phyloP scores from a whole-genome alignment of 495 filamentous ascomycete species.

The Xylaria sp. region DNA sequence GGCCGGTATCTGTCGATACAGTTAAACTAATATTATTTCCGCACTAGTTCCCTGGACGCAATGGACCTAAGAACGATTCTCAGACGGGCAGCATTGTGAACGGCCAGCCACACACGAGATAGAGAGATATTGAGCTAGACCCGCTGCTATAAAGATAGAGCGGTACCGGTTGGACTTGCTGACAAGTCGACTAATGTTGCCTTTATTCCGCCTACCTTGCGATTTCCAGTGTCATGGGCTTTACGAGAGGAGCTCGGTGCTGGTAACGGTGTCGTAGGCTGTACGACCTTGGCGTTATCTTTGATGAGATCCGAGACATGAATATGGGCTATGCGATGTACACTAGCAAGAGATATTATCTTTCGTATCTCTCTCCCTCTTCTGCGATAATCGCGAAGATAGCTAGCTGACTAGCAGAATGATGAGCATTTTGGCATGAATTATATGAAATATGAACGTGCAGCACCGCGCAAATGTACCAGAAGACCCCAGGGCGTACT shows the following conservation, averaged over 20 bases:
- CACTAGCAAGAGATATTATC: constrained; percentile 3
- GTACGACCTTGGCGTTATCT: background rate
- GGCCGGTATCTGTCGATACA: constrained; percentile 2
- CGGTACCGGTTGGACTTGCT: background rate
- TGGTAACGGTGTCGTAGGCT: background rate
- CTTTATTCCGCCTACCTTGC: background rate
- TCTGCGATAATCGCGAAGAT: constrained; percentile 17
- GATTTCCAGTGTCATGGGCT: background rate
- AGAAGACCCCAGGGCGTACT: background rate
- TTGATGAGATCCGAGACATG: background rate
- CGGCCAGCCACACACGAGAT: constrained; percentile 37
- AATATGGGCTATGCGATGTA: constrained; percentile 12
- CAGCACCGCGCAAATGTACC: background rate
- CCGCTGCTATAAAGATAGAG: background rate
- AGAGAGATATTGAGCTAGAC: constrained; percentile 10
- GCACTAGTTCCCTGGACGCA: constrained; percentile 50
- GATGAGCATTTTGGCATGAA: background rate
- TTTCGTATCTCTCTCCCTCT: constrained; percentile 23
- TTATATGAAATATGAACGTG: background rate
- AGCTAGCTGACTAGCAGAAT: constrained; percentile 5
- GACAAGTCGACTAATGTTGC: background rate
- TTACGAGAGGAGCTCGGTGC: background rate
- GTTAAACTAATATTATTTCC: background rate
- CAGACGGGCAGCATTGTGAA: constrained; percentile 39
- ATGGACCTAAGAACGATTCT: constrained; percentile 51